A percentile compares a stretch with the other conserved stretches of the same genome.
phyloP scores from a whole-genome alignment of 768 basidiomycete species.

The Kockovaella imperatae region DNA sequence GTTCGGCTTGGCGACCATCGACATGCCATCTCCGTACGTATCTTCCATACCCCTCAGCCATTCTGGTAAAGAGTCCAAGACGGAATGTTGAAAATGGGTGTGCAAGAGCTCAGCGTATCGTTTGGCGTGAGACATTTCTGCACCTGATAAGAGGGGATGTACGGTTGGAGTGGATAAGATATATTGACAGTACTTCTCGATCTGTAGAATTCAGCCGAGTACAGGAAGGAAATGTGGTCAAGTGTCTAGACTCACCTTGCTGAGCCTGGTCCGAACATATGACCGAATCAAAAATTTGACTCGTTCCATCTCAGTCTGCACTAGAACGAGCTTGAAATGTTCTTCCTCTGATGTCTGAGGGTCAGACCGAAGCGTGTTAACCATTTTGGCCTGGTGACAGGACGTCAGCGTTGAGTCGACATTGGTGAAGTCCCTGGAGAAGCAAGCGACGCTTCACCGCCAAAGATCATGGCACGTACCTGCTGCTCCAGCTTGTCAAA shows the following conservation, averaged over 20 bases:
- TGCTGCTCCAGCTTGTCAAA: slow-evolving; percentile 43
- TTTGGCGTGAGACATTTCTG: slow-evolving; percentile 70
- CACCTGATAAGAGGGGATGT: slow-evolving; percentile 70
- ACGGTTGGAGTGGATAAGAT: slow-evolving; percentile 63
- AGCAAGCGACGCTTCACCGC: not conserved
- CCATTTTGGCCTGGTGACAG: slow-evolving; percentile 70
- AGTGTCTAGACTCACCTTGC: slow-evolving; percentile 55
- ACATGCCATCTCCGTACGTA: slow-evolving; percentile 64
- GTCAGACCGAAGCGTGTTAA: slow-evolving; percentile 64
- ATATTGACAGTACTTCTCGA: not conserved
- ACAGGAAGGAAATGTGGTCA: no score
- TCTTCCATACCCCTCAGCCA: slow-evolving; percentile 72
- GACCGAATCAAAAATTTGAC: slow-evolving; percentile 86
- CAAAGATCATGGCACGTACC: slow-evolving; percentile 18
- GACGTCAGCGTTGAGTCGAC: not conserved
- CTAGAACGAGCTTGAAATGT: slow-evolving; percentile 84
- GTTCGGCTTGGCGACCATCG: slow-evolving; percentile 65
- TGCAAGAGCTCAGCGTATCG: slow-evolving; percentile 72
- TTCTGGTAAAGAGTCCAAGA: slow-evolving; percentile 73
- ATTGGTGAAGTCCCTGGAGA: not conserved
- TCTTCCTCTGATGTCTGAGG: slow-evolving; percentile 83
- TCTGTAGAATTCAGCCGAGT: no score
- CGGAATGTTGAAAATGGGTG: slow-evolving; percentile 67
- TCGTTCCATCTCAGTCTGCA: slow-evolving; percentile 87
- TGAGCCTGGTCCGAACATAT: slow-evolving; percentile 75